phyloP scores from a whole-genome alignment of 305 asterid species.

The Solanum hybrid region DNA sequence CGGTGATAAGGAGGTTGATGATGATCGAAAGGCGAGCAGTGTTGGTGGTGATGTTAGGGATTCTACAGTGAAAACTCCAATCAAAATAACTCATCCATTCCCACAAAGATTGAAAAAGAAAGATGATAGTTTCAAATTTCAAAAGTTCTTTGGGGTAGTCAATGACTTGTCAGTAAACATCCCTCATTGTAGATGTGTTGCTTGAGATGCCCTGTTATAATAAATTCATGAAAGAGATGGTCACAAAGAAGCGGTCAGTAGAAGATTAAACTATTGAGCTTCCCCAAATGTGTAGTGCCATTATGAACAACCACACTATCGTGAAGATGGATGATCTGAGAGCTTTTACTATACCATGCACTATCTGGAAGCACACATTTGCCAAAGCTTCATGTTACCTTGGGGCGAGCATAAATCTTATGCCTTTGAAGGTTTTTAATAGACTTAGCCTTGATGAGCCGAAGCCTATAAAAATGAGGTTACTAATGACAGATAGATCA shows the following conservation, averaged over 20 bases:
- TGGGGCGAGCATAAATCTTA: neutral
- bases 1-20: too few species aligned
- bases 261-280: neutral
- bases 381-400: neutral
- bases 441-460: neutral
- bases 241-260: neutral
- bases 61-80: too few species aligned
- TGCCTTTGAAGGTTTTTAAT: neutral
- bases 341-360: neutral
- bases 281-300: neutral
- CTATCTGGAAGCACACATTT: too few species aligned
- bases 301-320: neutral
- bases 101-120: too few species aligned
- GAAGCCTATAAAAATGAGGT: too few species aligned
- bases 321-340: neutral
- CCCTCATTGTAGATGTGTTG: neutral
- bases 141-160: neutral
- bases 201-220: neutral
- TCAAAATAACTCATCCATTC: too few species aligned
- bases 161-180: neutral
- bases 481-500: neutral
- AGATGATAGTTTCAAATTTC: neutral
- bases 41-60: too few species aligned
- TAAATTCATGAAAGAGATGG: neutral
- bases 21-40: too few species aligned